Evolutionary conservation across 192 early-diverging fungal species (phyloP), one percentile per base, ranked within the genome.

Genomic region (Podila epicladia): DNA sequence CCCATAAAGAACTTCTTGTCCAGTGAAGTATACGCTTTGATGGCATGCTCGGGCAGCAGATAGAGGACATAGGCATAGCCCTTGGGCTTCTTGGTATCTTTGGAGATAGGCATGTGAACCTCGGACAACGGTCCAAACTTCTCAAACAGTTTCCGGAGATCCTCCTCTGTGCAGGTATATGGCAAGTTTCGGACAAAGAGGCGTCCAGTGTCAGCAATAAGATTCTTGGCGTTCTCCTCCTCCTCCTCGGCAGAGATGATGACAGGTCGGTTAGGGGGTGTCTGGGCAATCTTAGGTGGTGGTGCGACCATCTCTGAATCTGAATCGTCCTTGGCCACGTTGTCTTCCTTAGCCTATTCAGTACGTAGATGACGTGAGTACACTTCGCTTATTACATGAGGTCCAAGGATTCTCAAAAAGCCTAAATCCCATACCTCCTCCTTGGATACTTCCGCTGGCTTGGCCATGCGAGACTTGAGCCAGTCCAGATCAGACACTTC

Each of bases 121-220:
- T 98, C 98, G 0, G 95, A 92, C 4, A 99, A 83, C 1, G 95
- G 94, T 7, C 98, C 98, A 85, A 93, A 98, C 69, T 88, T 90
- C 58, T 92, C 89, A 82, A 99, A 98, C 48, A 89, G 61, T 33
- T 87, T 83, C 57, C 93, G 89, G 37, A 99, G 78, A 67, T 99
- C 98, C 9, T 97, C 91, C 64, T 93, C 93, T 0, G 96, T 95
- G 64, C 94, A 93, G 58, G 93, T 86, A 85, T 95, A 99, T 26
- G 98, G 87, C 37, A 99, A 87, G 76, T 99, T 99, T 64, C 93
- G 90, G 51, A 99, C 89, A 88, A 96, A 98, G 31, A 99, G 87
- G 26, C 98, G 92, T 0, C 97, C 98, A 19, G 98, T 99, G 59
- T 99, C 96, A 3, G 91, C 86, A 84, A 99, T 98, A 24, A 93